A percentile compares a stretch with the other conserved stretches of the same genome.
phyloP scores from a whole-genome alignment of 2,329 filamentous ascomycete species.

The Cylindrodendrum hubeiense region DNA sequence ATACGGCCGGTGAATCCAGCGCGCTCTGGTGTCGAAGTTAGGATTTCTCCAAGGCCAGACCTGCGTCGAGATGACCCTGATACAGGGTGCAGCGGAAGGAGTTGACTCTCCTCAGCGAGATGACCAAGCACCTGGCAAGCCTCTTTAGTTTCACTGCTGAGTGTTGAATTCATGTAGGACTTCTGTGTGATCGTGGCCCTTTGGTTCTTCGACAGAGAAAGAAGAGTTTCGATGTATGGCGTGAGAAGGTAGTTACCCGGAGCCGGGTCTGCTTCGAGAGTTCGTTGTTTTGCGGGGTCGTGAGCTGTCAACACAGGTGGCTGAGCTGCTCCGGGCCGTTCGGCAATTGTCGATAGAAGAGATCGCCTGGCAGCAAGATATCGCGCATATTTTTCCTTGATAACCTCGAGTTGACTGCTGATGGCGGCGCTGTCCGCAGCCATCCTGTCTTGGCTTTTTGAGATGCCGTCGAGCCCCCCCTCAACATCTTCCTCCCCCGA shows the following conservation, averaged over 20 bases:
- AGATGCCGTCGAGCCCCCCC: slow-evolving; percentile 38
- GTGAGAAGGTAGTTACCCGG: slow-evolving; percentile 60
- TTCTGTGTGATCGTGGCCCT: slow-evolving; percentile 70
- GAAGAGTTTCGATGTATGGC: slow-evolving; percentile 68
- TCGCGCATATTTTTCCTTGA: slow-evolving; percentile 65
- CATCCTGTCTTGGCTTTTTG: slow-evolving; percentile 37
- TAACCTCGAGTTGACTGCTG: slow-evolving; percentile 56
- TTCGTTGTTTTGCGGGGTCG: slow-evolving; percentile 19
- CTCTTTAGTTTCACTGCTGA: slow-evolving; percentile 65
- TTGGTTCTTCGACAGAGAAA: slow-evolving; percentile 66
- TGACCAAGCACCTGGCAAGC: slow-evolving; percentile 63
- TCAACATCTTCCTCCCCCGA: slow-evolving; percentile 51
- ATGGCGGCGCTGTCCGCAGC: slow-evolving; percentile 46
- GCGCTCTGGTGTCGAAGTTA: slow-evolving; percentile 50
- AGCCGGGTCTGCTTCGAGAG: slow-evolving; percentile 27
- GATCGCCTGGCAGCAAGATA: slow-evolving; percentile 65
- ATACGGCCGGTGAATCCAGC: slow-evolving; percentile 58
- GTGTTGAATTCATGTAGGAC: slow-evolving; percentile 63
- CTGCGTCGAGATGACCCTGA: slow-evolving; percentile 50
- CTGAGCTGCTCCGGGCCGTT: slow-evolving; percentile 46
- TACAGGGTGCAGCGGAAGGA: slow-evolving; percentile 66
- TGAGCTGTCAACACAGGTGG: slow-evolving; percentile 35
- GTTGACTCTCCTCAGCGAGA: slow-evolving; percentile 72
- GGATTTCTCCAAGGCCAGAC: slow-evolving; percentile 59
- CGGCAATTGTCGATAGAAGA: slow-evolving; percentile 58